Conservation (phyloP, 2,329 filamentous ascomycete genomes). For the Pseudocercospora macadamiae region DNA sequence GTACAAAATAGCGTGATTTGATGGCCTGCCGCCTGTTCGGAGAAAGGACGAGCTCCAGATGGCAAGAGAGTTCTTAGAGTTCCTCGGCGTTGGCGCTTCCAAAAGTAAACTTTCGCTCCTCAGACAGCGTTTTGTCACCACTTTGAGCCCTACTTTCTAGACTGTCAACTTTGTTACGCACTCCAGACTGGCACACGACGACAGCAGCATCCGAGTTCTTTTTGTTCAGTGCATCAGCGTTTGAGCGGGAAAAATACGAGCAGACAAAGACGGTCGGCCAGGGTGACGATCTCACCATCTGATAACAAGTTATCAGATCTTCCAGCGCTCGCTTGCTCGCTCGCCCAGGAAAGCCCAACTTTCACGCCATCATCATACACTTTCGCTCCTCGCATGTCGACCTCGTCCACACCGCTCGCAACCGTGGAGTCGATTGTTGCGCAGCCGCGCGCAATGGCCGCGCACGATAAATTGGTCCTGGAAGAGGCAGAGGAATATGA, state of each 20-base stretch:
- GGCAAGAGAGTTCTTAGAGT: background rate
- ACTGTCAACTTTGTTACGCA: background rate
- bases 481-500: slow-evolving; percentile 42
- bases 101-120: slow-evolving; percentile 1
- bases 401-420: slow-evolving; percentile 17
- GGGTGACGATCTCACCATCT: too few relatives aligned
- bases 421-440: slow-evolving; percentile 25
- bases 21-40: background rate
- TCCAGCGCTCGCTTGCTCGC: background rate
- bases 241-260: background rate
- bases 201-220: background rate
- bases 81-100: background rate
- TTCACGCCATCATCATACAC: background rate
- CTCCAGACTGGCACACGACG: background rate
- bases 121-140: background rate
- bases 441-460: slow-evolving; percentile 31
- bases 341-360: background rate
- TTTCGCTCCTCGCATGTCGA: slow-evolving; percentile 21
- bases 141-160: background rate
- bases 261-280: background rate
- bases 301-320: background rate
- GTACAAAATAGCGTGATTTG: background rate
- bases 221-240: background rate
- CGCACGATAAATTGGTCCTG: slow-evolving; percentile 37
- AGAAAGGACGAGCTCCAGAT: background rate